phyloP scores from a whole-genome alignment of 495 filamentous ascomycete species.

The Lichenothelia convexa region DNA sequence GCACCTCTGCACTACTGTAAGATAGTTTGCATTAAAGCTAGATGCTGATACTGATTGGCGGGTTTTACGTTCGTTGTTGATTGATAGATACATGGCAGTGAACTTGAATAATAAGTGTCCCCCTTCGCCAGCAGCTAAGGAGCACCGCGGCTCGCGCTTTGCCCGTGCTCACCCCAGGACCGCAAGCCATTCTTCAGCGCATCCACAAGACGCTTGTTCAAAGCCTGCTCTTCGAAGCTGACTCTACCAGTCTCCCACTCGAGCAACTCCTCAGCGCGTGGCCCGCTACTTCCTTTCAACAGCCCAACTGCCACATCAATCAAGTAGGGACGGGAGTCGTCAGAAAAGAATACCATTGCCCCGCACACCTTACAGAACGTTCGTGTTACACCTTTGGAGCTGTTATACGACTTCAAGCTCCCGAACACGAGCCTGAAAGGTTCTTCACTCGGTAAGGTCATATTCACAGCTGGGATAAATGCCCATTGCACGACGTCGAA shows the following conservation, averaged over 20 bases:
- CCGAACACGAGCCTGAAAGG: slow-evolving; percentile 23
- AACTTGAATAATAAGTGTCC: too few species aligned
- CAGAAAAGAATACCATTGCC: slow-evolving; percentile 50
- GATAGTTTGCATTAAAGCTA: too few species aligned
- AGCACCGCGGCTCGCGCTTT: too few species aligned
- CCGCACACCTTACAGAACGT: slow-evolving; percentile 48
- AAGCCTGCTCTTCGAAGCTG: slow-evolving; percentile 46
- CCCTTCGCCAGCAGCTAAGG: too few species aligned
- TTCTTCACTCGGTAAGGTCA: slow-evolving; percentile 23
- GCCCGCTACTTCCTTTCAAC: slow-evolving; percentile 31
- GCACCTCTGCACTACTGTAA: too few species aligned
- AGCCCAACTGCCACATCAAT: slow-evolving; percentile 47
- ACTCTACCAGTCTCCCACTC: slow-evolving; percentile 40
- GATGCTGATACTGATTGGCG: too few species aligned
- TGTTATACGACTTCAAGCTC: slow-evolving; percentile 33
- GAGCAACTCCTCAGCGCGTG: slow-evolving; percentile 39
- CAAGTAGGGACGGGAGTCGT: slow-evolving; percentile 33
- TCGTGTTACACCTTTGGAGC: slow-evolving; percentile 34
- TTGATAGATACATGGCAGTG: too few species aligned
- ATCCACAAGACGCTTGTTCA: too few species aligned
- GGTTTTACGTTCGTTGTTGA: too few species aligned
- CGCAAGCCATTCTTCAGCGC: too few species aligned
- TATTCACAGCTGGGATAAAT: slow-evolving; percentile 44
- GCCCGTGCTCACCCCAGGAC: too few species aligned
- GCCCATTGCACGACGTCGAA: slow-evolving; percentile 47